Percentiles rank a stretch among this genome's conserved stretches.
phyloP scores from a whole-genome alignment of 169 alveolate genomes.

The Plasmodium fragile region DNA sequence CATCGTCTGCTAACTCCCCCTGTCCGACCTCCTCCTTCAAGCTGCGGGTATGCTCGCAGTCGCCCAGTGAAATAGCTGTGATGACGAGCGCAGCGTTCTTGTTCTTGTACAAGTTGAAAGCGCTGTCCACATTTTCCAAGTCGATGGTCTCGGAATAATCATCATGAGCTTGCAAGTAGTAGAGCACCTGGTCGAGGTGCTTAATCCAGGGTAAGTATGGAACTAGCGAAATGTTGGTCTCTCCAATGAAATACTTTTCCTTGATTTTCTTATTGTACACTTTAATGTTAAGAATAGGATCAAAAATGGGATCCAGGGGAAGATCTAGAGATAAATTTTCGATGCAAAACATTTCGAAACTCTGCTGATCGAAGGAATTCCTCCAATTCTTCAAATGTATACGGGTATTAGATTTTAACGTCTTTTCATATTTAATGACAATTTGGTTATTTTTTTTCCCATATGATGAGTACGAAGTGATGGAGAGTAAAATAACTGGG shows the following conservation, averaged over 20 bases:
- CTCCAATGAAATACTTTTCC: slow-evolving; percentile 85
- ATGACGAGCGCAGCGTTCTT: slow-evolving; percentile 67
- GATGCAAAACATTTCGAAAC: slow-evolving; percentile 89
- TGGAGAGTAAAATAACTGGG: slow-evolving; percentile 73
- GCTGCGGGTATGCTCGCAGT: slow-evolving; percentile 17
- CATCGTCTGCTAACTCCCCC: slow-evolving; percentile 32
- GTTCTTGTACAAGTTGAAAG: slow-evolving; percentile 58
- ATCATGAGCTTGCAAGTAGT: slow-evolving; percentile 82
- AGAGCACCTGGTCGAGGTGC: slow-evolving; percentile 82
- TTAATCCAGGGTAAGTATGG: slow-evolving; percentile 88
- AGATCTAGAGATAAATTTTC: slow-evolving; percentile 83
- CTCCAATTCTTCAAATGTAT: slow-evolving; percentile 84
- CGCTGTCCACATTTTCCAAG: slow-evolving; percentile 78
- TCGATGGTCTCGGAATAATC: slow-evolving; percentile 86
- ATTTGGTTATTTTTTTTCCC: slow-evolving; percentile 76
- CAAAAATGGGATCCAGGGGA: slow-evolving; percentile 91
- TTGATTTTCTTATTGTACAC: slow-evolving; percentile 84
- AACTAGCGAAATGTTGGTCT: slow-evolving; percentile 82
- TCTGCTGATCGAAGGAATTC: slow-evolving; percentile 84
- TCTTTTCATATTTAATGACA: slow-evolving; percentile 78
- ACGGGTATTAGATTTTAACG: slow-evolving; percentile 63
- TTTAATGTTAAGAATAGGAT: slow-evolving; percentile 88
- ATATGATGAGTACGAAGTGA: slow-evolving; percentile 70
- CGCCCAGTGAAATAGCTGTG: slow-evolving; percentile 70
- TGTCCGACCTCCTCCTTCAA: slow-evolving; percentile 44